Conservation (phyloP, 371 early-diverging fungal genomes). For the Apophysomyces trapeziformis region DNA sequence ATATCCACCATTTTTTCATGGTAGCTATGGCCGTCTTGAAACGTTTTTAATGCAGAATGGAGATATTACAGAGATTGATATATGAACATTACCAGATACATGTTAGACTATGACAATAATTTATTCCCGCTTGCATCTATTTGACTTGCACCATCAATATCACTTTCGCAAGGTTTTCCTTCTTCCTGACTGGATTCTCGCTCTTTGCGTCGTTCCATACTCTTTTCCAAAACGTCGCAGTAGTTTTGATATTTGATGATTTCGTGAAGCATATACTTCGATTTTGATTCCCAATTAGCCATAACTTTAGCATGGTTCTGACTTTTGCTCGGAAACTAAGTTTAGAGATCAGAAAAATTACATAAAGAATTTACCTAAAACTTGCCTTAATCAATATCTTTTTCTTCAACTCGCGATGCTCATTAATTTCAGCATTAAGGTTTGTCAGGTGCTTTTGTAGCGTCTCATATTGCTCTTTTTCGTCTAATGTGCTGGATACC, state of each 20-base stretch:
- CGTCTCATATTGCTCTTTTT: slow-evolving; percentile 37
- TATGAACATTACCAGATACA: no score
- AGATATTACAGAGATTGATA: no score
- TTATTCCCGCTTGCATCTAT: background rate
- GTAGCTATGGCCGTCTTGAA: no score
- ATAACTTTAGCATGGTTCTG: slow-evolving; percentile 70
- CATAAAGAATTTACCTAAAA: background rate
- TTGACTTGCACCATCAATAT: background rate
- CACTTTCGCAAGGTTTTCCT: background rate
- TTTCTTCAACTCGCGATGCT: slow-evolving; percentile 45
- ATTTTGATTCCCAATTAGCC: slow-evolving; percentile 87
- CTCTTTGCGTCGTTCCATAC: slow-evolving; percentile 35
- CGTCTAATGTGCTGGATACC: slow-evolving; percentile 40
- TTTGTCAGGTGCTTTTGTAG: slow-evolving; percentile 38
- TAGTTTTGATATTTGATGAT: slow-evolving; percentile 91
- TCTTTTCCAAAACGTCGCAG: slow-evolving; percentile 72
- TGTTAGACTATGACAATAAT: no score
- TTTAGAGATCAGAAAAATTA: no score
- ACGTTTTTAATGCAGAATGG: no score
- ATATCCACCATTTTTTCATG: no score
- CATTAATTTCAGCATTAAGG: slow-evolving; percentile 45
- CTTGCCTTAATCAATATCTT: slow-evolving; percentile 46
- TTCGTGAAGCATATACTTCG: slow-evolving; percentile 83
- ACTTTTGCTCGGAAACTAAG: slow-evolving; percentile 57
- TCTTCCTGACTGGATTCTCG: background rate